Percentiles rank a stretch among this genome's conserved stretches.
Conservation (phyloP, 208 protist genomes). For the Leishmania turanica region DNA sequence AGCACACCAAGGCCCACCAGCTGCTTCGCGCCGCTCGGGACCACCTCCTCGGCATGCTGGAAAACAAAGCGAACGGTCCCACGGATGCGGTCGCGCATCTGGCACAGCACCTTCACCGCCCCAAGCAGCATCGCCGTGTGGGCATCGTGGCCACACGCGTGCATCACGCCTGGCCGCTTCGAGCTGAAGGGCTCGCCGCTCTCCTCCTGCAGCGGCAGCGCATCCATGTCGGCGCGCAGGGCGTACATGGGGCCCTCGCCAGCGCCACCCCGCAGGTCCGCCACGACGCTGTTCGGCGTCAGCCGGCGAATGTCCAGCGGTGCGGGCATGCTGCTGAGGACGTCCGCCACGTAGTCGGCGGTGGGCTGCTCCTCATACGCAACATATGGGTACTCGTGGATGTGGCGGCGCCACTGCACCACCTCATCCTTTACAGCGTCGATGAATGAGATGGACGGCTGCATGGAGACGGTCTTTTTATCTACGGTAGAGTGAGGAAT, state of each 20-base stretch:
- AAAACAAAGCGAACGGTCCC: constrained; percentile 82
- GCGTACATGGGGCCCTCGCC: constrained; percentile 56
- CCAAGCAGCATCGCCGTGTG: constrained; percentile 76
- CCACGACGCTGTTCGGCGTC: constrained; percentile 60
- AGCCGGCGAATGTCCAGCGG: constrained; percentile 52
- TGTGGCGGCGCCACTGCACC: constrained; percentile 79
- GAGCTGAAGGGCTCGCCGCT: constrained; percentile 56
- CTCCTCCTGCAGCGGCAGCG: constrained; percentile 71
- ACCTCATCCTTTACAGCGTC: constrained; percentile 49
- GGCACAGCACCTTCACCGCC: constrained; percentile 60
- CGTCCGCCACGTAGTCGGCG: constrained; percentile 65
- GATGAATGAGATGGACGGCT: constrained; percentile 11
- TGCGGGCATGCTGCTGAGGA: constrained; percentile 48
- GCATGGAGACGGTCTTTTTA: background rate
- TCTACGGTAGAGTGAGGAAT: background rate
- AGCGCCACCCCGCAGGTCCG: constrained; percentile 60
- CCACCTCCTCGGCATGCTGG: constrained; percentile 78
- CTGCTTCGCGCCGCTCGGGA: constrained; percentile 62
- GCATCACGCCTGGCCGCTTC: constrained; percentile 55
- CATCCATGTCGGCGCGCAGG: constrained; percentile 76
- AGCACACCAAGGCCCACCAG: constrained; percentile 52
- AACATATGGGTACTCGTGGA: constrained; percentile 67
- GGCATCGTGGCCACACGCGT: constrained; percentile 75
- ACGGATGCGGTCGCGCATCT: constrained; percentile 49
- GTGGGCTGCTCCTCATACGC: constrained; percentile 70